Evolutionary conservation across 2,329 filamentous ascomycete genomes (phyloP), one percentile per base, ranked within the genome.

Genomic region (Epichloe sp.): DNA sequence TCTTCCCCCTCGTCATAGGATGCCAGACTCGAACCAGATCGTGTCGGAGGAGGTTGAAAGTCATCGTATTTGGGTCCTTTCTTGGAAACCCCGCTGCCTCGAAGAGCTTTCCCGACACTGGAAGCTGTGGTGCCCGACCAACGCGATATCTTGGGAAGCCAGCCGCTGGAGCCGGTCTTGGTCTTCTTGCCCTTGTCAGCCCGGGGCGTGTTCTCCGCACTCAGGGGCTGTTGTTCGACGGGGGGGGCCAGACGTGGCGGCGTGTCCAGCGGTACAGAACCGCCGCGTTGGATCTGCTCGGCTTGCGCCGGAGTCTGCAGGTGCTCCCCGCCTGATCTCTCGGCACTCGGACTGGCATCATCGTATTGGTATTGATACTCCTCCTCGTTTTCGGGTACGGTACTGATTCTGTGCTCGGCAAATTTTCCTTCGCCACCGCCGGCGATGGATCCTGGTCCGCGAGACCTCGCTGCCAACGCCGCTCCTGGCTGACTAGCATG

Each of bases 111-210:
- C 44, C 87, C 83, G 43, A 89, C 82, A 54, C 88, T 95, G 0
- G 89, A 95, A 4, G 90, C 80, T 0, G 93, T 98, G 2, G 91
- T 97, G 70, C 94, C 93, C 0, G 91, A 97, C 93, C 93, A 98
- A 43, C 93, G 81, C 5, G 93, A 97, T 55, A 95, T 90, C 71
- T 95, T 96, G 23, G 90, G 89, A 55, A 95, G 86, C 74, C 80
- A 82, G 48, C 78, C 74, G 0, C 86, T 88, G 0, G 88, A 93
- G 52, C 82, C 85, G 1, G 88, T 91, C 65, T 95, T 95, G 71
- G 94, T 86, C 71, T 95, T 96, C 66, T 86, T 87, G 55, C 80
- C 78, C 68, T 86, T 88, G 5, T 88, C 84, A 1, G 79, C 82
- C 41, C 63, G 63, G 11, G 88, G 87, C 0, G 88, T 95, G 55